Conservation (phyloP, 2,329 filamentous ascomycete species). For the Ascochyta fabae region DNA sequence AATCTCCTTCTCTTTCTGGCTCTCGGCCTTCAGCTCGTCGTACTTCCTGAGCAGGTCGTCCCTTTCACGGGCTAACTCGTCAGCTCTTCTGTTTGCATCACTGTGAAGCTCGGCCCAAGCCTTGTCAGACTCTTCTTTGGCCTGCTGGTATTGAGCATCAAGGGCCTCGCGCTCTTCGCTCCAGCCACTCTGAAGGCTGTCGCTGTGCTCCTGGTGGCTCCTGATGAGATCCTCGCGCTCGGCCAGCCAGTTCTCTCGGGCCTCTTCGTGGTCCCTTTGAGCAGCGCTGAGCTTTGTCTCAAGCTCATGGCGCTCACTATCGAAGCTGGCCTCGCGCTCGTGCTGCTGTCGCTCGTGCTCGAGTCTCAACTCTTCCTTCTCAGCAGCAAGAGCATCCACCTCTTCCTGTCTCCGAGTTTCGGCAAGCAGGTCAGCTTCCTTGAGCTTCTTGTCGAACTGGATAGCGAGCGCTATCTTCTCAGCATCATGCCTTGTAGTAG, state of each 20-base stretch:
- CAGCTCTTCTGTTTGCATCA: constrained; percentile 43
- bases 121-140: constrained; percentile 55
- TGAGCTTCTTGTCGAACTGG: constrained; percentile 50
- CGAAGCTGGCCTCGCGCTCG: constrained; percentile 52
- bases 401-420: constrained; percentile 57
- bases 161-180: constrained; percentile 59
- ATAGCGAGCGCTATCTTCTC: constrained; percentile 50
- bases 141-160: constrained; percentile 42
- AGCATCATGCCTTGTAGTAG: constrained; percentile 43
- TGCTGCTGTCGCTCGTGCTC: constrained; percentile 43
- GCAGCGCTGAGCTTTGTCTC: constrained; percentile 48
- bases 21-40: constrained; percentile 41
- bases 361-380: constrained; percentile 45
- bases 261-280: constrained; percentile 54
- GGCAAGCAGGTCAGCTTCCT: constrained; percentile 57
- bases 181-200: constrained; percentile 58
- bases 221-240: constrained; percentile 48
- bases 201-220: constrained; percentile 57
- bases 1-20: constrained; percentile 46
- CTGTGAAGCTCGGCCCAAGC: constrained; percentile 52
- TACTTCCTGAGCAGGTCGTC: constrained; percentile 45
- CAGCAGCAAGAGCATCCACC: constrained; percentile 42
- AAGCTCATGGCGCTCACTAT: constrained; percentile 52
- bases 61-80: constrained; percentile 42
- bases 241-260: constrained; percentile 56